Evolutionary conservation across 2,329 filamentous ascomycete species (phyloP), one percentile per base, ranked within the genome.

Genomic region (Colletotrichum echinochloae): DNA sequence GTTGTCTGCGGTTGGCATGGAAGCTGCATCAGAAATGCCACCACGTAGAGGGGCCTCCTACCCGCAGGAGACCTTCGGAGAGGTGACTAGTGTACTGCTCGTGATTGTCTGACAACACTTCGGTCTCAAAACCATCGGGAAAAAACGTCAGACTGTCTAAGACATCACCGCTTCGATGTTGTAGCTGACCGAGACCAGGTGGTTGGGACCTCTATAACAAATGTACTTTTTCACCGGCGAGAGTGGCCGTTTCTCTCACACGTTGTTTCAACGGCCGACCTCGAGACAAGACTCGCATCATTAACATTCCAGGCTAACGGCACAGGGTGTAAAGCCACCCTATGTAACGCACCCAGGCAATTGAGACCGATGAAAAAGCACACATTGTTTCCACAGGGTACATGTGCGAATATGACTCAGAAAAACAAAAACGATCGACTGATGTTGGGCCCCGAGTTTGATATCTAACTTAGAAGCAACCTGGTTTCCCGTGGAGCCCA

Each of bases 81-180:
- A 23, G n/a, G 41, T 28, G 44, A 39, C 30, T 12, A 14, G 8
- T 37, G n/a, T 49, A 1, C 16, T 23, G 3, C 11, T n/a, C 18
- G 14, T n/a, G 33, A 16, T 14, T 14, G 3, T 4, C 8, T 37
- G 5, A 20, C n/a, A 14, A 16, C 26, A 28, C 26, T 23, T 14
- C 12, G 28, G 33, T 44, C 26, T 59, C 16, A 6, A 51, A 16
- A 30, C 30, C 44, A 46, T 12, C 23, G 20, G 41, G n/a, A 28
- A 20, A 11, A 57, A 61, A 62, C 51, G 56, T 67, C 67, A 70
- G 56, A 46, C 26, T 70, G 67, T 67, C 67, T 70, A 11, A 70
- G 67, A 62, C 56, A 70, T 18, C 11, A 8, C 23, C 28, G 41
- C 33, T 20, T 70, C 3, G 18, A 30, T 23, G 41, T 37, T 62